Evolutionary conservation across 1,284 basidiomycete species (phyloP).

Genomic region (Sparassis latifolia): DNA sequence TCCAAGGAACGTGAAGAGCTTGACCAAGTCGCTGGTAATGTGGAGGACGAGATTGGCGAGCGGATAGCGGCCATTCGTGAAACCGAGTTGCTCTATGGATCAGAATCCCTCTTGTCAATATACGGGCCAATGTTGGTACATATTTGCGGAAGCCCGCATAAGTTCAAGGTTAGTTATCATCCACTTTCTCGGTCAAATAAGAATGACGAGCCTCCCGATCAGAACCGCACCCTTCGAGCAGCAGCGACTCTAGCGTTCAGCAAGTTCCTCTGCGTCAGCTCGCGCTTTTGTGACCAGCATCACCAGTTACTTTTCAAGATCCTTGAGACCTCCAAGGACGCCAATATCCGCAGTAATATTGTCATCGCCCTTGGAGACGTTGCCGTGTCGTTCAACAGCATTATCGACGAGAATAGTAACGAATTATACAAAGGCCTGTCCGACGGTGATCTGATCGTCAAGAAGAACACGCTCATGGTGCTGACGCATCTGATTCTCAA

Average conservation of each 20-base stretch:
- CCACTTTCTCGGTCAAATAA: neutral
- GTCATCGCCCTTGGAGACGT: slow-evolving; percentile 97
- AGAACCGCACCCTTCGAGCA: slow-evolving; percentile 84
- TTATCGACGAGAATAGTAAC: slow-evolving; percentile 96
- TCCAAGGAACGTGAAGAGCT: slow-evolving; percentile 82
- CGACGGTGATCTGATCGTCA: slow-evolving; percentile 84
- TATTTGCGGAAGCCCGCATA: slow-evolving; percentile 84
- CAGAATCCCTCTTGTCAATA: slow-evolving; percentile 75
- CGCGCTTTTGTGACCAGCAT: slow-evolving; percentile 89
- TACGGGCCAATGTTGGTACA: slow-evolving; percentile 90
- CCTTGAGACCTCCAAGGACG: slow-evolving; percentile 84
- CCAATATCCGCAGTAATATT: slow-evolving; percentile 90
- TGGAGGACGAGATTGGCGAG: slow-evolving; percentile 97
- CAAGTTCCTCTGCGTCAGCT: slow-evolving; percentile 96
- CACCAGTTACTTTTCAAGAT: slow-evolving; percentile 90
- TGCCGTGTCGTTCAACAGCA: slow-evolving; percentile 92
- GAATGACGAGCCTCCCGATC: neutral
- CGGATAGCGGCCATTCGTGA: slow-evolving; percentile 81
- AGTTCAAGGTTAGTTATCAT: slow-evolving; percentile 61
- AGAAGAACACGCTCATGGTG: slow-evolving; percentile 99
- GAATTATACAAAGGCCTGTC: slow-evolving; percentile 91
- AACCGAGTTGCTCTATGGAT: slow-evolving; percentile 82
- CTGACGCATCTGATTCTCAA: slow-evolving; percentile 96
- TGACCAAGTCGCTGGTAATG: slow-evolving; percentile 95
- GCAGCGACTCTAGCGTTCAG: slow-evolving; percentile 87